Evolutionary conservation across 176 grass and related monocot genomes (phyloP).

Genomic region (Dactylis glomerata): DNA sequence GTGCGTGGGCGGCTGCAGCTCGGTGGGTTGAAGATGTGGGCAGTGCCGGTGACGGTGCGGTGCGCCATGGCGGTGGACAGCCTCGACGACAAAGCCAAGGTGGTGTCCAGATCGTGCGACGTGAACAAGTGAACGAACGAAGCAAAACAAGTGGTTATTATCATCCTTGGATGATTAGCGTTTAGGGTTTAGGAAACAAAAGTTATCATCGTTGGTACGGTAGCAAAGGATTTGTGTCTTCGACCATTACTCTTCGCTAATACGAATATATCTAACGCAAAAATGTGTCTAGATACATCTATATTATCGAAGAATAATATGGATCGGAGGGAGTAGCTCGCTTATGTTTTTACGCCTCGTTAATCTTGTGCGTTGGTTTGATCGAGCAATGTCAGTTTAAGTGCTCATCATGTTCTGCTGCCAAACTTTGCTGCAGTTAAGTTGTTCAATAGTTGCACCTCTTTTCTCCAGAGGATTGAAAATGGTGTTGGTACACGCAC

Average conservation of each 20-base stretch:
- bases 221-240: background rate
- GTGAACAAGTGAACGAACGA: conserved; percentile 15
- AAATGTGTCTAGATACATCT: no score
- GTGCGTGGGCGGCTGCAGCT: conserved; percentile 62
- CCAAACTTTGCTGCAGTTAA: background rate
- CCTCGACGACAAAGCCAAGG: conserved; percentile 40
- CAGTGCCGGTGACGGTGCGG: conserved; percentile 40
- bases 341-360: background rate
- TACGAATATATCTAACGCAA: no score
- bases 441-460: background rate
- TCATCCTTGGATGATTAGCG: background rate
- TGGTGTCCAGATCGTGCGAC: conserved; percentile 53
- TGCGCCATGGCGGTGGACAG: conserved; percentile 52
- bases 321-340: no score
- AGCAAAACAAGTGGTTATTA: background rate
- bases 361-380: background rate
- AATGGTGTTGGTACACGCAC: background rate
- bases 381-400: background rate
- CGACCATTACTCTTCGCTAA: no score
- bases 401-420: background rate
- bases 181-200: background rate
- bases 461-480: background rate
- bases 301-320: no score
- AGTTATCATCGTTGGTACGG: no score
- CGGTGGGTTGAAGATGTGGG: conserved; percentile 53